Conservation (phyloP, 2,329 filamentous ascomycete genomes). For the Fusarium sp. region DNA sequence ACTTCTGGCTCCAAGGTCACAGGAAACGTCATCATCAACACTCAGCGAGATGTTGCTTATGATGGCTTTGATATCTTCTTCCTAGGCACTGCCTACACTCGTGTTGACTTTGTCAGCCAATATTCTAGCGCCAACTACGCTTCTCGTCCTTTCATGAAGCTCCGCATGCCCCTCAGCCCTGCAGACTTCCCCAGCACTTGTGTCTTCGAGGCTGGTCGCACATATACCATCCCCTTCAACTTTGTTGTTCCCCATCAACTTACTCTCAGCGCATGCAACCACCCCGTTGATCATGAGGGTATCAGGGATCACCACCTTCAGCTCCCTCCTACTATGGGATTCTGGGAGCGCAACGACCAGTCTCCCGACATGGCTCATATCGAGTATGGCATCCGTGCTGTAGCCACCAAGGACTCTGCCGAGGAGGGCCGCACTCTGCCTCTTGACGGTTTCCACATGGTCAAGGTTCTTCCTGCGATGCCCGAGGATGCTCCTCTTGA, state of each 20-base stretch:
- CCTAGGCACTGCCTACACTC: constrained; percentile 61
- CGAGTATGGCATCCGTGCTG: constrained; percentile 64
- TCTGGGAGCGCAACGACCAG: constrained; percentile 66
- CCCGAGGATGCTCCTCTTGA: constrained; percentile 63
- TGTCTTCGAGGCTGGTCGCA: constrained; percentile 60
- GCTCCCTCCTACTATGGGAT: constrained; percentile 63
- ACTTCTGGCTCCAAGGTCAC: constrained; percentile 63
- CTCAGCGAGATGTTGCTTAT: constrained; percentile 60
- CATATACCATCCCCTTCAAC: constrained; percentile 66
- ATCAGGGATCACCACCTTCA: constrained; percentile 64
- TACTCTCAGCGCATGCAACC: constrained; percentile 66
- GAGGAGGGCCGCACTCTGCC: constrained; percentile 46
- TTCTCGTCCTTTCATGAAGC: constrained; percentile 65
- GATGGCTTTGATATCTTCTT: constrained; percentile 65
- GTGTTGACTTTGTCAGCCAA: constrained; percentile 62
- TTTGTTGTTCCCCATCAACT: constrained; percentile 69
- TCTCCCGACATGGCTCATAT: constrained; percentile 65
- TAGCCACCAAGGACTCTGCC: constrained; percentile 48
- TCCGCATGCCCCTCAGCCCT: constrained; percentile 64
- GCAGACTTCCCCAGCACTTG: constrained; percentile 59
- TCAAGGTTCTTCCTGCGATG: constrained; percentile 64
- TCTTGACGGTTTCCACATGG: constrained; percentile 55
- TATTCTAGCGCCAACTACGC: constrained; percentile 60
- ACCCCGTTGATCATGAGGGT: constrained; percentile 56
- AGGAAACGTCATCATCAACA: constrained; percentile 60